Base-by-base conservation (phyloP, 1,284 basidiomycete genomes). In the Tilletia caries region DNA sequence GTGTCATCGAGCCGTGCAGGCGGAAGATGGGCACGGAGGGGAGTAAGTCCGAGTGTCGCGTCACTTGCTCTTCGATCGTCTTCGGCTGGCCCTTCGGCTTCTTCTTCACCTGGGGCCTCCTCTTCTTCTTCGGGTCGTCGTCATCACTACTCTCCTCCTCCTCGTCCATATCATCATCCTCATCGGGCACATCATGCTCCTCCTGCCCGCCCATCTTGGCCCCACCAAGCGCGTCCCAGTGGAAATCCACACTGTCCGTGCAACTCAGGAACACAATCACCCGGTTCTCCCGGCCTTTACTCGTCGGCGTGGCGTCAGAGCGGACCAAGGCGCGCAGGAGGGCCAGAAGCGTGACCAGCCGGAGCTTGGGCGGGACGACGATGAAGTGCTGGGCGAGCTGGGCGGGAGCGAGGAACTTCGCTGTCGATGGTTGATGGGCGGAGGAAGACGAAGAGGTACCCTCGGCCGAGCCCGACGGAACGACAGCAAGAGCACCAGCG, bases 191-290 rank as follows among this genome's bases (percentile, higher is more conserved):
- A 18, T 69, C 68, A 54, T 73, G 68, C 43, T 82, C 78, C 2
- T 80, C 58, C 23, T 46, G 65, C 1, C 64, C 68, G 12, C 87
- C 88, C 92, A 98, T 95, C 10, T 85, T 83, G 25, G 91, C 87
- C 1, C 89, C 89, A 0, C 91, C 91, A 0, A 98, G 85, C n/a
- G 97, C 86, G 64, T 88, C 88, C 91, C 92, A 98, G 82, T 97
- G 93, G 81, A 94, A 98, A 83, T 99, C 95, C 41, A 99, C 96
- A 1, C 93, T 93, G 83, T 98, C 95, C 2, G 94, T 98, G 77
- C 94, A 98, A 77, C 91, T 94, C 71, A 98, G 86, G 84, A 99
- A 99, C 4, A 98, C 93, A 67, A 99, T 93, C 58, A 97, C 89
- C 75, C 87, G 86, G 29, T 65, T 67, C 1, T 68, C 69, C 48